Percentiles rank a stretch among this genome's conserved stretches.
These are phyloP conservation scores for Graphiopsis chlorocephala DNA, from an alignment of 2,329 filamentous ascomycete species.

Conservation along the genomic window DNA sequence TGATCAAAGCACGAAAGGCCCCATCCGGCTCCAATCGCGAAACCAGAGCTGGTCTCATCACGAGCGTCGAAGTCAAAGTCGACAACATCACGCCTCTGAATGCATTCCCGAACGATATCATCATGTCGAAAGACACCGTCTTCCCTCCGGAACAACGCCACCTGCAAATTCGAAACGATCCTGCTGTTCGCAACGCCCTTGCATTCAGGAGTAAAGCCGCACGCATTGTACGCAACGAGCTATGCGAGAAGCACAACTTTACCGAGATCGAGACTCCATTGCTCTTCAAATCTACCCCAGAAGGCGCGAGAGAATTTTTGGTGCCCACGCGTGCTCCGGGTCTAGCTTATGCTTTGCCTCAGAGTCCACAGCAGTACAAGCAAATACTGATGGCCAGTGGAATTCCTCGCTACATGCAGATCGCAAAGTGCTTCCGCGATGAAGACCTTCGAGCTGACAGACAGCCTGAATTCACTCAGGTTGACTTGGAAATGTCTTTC, in stretches of 20 bases:
- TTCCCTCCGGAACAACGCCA: conserved; percentile 76
- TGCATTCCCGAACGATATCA: conserved; percentile 69
- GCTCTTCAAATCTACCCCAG: conserved; percentile 95
- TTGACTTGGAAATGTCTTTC: conserved; percentile 93
- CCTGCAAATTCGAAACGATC: conserved; percentile 77
- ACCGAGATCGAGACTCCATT: conserved; percentile 86
- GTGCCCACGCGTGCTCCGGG: conserved; percentile 79
- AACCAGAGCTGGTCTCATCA: conserved; percentile 23
- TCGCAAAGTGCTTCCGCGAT: conserved; percentile 92
- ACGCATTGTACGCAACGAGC: conserved; percentile 52
- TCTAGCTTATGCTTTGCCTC: conserved; percentile 83
- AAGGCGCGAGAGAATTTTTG: conserved; percentile 90
- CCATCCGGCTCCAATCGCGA: conserved; percentile 29
- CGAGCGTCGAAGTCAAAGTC: conserved; percentile 59
- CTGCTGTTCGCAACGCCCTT: conserved; percentile 64
- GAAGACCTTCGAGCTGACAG: conserved; percentile 89
- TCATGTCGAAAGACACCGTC: conserved; percentile 69
- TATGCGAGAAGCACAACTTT: conserved; percentile 58
- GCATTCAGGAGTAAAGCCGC: conserved; percentile 64
- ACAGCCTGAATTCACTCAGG: conserved; percentile 95
- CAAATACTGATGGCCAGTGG: conserved; percentile 95
- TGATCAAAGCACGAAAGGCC: conserved; percentile 42
- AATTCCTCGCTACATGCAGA: conserved; percentile 79
- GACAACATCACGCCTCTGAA: conserved; percentile 67
- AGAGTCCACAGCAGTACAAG: conserved; percentile 98